phyloP scores from a whole-genome alignment of 1,284 basidiomycete species.

The Sporisorium scitamineum region DNA sequence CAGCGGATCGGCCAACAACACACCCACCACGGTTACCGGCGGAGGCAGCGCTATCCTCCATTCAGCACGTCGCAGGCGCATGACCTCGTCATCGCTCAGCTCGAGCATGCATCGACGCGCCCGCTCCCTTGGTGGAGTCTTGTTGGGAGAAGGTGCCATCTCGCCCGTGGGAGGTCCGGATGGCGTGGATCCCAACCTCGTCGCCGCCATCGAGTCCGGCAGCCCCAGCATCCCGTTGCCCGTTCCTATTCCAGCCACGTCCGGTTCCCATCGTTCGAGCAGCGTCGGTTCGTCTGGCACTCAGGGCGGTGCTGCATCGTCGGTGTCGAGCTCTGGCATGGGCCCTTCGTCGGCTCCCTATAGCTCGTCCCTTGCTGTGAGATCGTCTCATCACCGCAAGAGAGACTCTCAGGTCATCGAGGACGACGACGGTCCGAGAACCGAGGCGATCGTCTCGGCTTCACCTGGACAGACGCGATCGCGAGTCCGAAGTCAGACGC shows the following conservation, averaged over 20 bases:
- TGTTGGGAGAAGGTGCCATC: slow-evolving; percentile 51
- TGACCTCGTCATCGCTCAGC: slow-evolving; percentile 42
- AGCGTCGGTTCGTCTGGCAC: slow-evolving; percentile 51
- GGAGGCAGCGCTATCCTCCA: slow-evolving; percentile 43
- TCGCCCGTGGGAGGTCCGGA: slow-evolving; percentile 67
- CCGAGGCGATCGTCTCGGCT: slow-evolving; percentile 5
- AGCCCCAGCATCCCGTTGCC: slow-evolving; percentile 51
- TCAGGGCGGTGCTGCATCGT: slow-evolving; percentile 32
- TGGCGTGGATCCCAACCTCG: slow-evolving; percentile 65
- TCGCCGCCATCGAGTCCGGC: slow-evolving; percentile 63
- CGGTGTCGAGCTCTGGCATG: slow-evolving; percentile 32
- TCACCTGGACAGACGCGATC: slow-evolving; percentile 43
- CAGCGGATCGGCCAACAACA: slow-evolving; percentile 25
- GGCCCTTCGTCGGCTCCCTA: slow-evolving; percentile 40
- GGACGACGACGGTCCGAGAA: slow-evolving; percentile 21
- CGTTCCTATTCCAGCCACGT: slow-evolving; percentile 37
- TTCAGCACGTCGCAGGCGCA: slow-evolving; percentile 35
- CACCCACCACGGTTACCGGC: slow-evolving; percentile 26
- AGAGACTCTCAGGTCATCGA: slow-evolving; percentile 38
- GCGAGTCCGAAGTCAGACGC: slow-evolving; percentile 59
- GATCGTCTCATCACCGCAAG: slow-evolving; percentile 18
- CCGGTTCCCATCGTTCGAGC: slow-evolving; percentile 33
- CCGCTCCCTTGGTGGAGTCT: slow-evolving; percentile 59
- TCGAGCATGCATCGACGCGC: slow-evolving; percentile 62
- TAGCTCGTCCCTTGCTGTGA: slow-evolving; percentile 17